Conservation (phyloP, 176 grass and related monocot genomes). For the Eragrostis curvula region DNA sequence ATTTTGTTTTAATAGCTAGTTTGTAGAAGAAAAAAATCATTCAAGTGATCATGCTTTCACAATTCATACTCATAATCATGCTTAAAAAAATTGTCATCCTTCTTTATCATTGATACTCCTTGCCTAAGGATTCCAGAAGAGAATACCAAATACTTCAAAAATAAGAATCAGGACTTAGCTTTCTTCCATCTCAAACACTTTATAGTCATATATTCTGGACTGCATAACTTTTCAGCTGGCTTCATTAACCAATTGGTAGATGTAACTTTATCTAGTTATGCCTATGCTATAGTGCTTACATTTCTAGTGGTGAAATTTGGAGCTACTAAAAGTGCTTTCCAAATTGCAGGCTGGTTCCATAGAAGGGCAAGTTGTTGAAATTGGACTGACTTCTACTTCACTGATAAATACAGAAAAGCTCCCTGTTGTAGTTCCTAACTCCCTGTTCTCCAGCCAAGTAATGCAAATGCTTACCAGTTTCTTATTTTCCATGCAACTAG, state of each 20-base stretch:
- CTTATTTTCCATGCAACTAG: slow-evolving; percentile 3
- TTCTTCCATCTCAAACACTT: not conserved
- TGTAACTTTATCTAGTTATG: not conserved
- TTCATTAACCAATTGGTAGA: not conserved
- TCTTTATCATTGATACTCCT: not conserved
- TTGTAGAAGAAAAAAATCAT: not conserved
- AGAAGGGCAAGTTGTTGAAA: slow-evolving; percentile 80
- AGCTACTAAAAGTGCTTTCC: slow-evolving; percentile 25
- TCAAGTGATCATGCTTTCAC: not conserved
- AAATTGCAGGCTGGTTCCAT: slow-evolving; percentile 71
- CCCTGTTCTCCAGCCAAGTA: slow-evolving; percentile 77
- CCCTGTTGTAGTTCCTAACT: slow-evolving; percentile 74
- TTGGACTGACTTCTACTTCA: slow-evolving; percentile 64
- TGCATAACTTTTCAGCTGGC: not conserved
- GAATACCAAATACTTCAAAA: not conserved
- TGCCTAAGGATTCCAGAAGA: not conserved
- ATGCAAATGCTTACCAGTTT: not conserved
- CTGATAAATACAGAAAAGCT: slow-evolving; percentile 73
- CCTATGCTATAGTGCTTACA: not conserved
- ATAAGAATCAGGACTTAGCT: not conserved
- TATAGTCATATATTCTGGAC: not conserved
- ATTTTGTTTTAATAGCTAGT: not conserved
- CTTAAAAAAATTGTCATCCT: not conserved
- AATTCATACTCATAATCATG: not conserved
- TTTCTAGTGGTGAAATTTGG: not conserved